phyloP scores from a whole-genome alignment of 257 asterid species.

The Solanum megistacrolobum region DNA sequence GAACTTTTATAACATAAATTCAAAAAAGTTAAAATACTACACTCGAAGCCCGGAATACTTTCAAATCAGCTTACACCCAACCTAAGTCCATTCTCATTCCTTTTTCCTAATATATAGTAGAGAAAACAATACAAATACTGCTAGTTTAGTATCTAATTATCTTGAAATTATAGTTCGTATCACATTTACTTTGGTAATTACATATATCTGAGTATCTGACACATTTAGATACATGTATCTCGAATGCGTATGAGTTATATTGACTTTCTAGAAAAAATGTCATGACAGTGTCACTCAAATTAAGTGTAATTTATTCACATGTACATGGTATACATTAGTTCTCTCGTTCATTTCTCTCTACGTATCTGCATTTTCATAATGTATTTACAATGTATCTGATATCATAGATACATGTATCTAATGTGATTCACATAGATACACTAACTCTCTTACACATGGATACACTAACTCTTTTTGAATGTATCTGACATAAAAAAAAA shows the following conservation, averaged over 20 bases:
- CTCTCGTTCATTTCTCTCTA: no score
- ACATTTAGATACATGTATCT: not conserved
- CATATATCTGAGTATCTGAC: no score
- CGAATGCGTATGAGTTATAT: not conserved
- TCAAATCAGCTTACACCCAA: not conserved
- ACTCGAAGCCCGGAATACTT: not conserved
- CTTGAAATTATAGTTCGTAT: not conserved
- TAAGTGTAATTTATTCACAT: no score
- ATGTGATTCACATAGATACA: not conserved
- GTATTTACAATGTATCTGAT: not conserved
- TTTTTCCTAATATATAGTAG: not conserved
- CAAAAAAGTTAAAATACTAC: not conserved
- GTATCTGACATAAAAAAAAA: no score
- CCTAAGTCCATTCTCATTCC: not conserved
- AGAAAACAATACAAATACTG: no score
- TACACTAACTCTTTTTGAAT: not conserved
- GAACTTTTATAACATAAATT: not conserved
- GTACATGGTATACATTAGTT: no score
- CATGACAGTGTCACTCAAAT: not conserved
- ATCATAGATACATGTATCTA: no score
- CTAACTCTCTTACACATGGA: not conserved
- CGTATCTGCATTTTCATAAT: no score
- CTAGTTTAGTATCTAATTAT: not conserved
- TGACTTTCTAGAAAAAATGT: not conserved
- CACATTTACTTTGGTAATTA: not conserved